These are phyloP conservation scores for Lodderomyces margitis DNA, from an alignment of 1,139 yeast genomes.

Conservation along the genomic window DNA sequence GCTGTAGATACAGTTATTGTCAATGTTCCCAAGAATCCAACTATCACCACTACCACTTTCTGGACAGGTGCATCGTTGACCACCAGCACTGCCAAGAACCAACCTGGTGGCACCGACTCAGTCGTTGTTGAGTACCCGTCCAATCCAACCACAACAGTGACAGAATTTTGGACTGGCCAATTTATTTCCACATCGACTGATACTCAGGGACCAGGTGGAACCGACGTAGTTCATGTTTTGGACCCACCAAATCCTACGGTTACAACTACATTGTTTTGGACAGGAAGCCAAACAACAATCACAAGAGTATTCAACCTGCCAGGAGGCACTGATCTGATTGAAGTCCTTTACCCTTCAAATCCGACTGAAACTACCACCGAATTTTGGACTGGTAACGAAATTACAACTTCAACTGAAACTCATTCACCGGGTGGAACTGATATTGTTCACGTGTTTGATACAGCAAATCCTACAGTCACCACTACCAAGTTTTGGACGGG, in stretches of 20 bases:
- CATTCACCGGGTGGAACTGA: slow-evolving; percentile 15
- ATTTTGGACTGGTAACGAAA: slow-evolving; percentile 16
- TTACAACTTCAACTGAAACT: slow-evolving; percentile 10
- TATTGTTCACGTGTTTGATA: slow-evolving; percentile 20
- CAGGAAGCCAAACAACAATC: slow-evolving; percentile 12
- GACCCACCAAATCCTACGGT: slow-evolving; percentile 9
- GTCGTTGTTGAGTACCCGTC: slow-evolving; percentile 16
- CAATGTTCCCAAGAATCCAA: slow-evolving; percentile 18
- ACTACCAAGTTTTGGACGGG: slow-evolving; percentile 1
- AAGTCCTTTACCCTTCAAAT: slow-evolving; percentile 16
- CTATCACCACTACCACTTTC: slow-evolving; percentile 15
- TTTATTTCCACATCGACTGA: slow-evolving; percentile 6
- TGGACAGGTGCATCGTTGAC: slow-evolving; percentile 7
- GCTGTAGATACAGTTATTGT: slow-evolving; percentile 20
- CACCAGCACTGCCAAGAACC: neutral
- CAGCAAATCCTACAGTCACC: slow-evolving; percentile 14
- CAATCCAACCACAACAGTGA: slow-evolving; percentile 4
- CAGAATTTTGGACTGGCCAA: slow-evolving; percentile 3
- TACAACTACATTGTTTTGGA: slow-evolving; percentile 5
- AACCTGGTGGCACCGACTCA: slow-evolving; percentile 10
- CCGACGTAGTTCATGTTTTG: slow-evolving; percentile 16
- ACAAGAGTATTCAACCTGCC: slow-evolving; percentile 8
- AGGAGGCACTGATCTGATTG: slow-evolving; percentile 15
- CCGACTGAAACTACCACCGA: slow-evolving; percentile 9
- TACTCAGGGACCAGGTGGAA: slow-evolving; percentile 9